phyloP scores from a whole-genome alignment of 768 basidiomycete species.

The Boletus pseudopeckii region DNA sequence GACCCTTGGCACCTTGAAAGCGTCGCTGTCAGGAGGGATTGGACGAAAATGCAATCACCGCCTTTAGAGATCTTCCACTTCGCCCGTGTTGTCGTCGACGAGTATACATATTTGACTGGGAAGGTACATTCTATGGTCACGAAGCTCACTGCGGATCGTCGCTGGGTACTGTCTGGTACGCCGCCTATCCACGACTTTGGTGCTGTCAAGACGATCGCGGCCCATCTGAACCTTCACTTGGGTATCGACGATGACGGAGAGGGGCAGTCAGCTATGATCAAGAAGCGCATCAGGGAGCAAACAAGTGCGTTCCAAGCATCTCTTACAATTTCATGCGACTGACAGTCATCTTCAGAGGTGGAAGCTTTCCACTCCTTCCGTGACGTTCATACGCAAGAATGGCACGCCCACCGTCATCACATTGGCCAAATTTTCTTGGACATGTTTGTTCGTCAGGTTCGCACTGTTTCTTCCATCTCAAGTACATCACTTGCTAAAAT shows the following conservation, averaged over 20 bases:
- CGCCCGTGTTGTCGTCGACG: constrained; percentile 84
- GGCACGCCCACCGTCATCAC: constrained; percentile 85
- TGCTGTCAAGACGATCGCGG: constrained; percentile 85
- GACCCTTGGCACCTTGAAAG: constrained; percentile 79
- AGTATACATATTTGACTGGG: constrained; percentile 89
- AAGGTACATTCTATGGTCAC: constrained; percentile 78
- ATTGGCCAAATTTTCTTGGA: constrained; percentile 81
- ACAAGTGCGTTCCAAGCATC: constrained; percentile 53
- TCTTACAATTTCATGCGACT: constrained; percentile 9
- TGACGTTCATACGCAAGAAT: constrained; percentile 86
- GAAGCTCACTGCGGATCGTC: constrained; percentile 68
- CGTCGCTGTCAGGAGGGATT: constrained; percentile 62
- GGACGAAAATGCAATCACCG: constrained; percentile 75
- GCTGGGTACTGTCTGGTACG: constrained; percentile 97
- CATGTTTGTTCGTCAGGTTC: constrained; percentile 80
- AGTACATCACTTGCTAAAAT: constrained; percentile 10
- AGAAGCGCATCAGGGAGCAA: constrained; percentile 78
- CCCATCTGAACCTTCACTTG: constrained; percentile 85
- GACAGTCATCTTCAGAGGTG: constrained; percentile 50
- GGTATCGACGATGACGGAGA: constrained; percentile 89
- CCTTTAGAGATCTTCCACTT: constrained; percentile 93
- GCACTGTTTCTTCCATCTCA: constrained; percentile 13
- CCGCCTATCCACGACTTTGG: constrained; percentile 91
- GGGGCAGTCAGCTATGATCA: constrained; percentile 68
- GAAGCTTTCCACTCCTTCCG: constrained; percentile 97